A percentile compares a stretch with the other conserved stretches of the same genome.
Evolutionary conservation across 257 asterid genomes (phyloP).

Genomic region (Craterostigma plantagineum): DNA sequence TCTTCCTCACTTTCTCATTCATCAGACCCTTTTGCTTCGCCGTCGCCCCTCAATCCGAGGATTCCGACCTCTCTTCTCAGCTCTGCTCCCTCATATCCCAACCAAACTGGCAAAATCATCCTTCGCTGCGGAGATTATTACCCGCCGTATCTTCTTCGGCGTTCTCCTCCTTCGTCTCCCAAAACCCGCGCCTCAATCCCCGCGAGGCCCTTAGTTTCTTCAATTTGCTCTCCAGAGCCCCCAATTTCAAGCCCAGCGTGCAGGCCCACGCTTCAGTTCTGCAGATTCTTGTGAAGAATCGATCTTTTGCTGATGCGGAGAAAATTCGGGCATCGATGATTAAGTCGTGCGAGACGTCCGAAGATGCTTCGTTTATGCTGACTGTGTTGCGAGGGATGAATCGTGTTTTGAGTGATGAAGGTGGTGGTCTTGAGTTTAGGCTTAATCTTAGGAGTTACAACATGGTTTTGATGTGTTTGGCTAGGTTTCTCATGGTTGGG

Average conservation of each 20-base stretch:
- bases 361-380: conserved; percentile 25
- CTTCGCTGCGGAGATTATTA: conserved; percentile 31
- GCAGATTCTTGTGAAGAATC: conserved; percentile 27
- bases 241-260: conserved; percentile 35
- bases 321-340: conserved; percentile 30
- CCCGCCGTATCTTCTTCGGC: conserved; percentile 33
- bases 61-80: conserved; percentile 19
- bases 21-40: too few relatives aligned
- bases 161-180: conserved; percentile 28
- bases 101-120: conserved; percentile 54
- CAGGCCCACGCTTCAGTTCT: conserved; percentile 31
- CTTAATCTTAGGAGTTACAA: conserved; percentile 38
- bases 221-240: conserved; percentile 20
- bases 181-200: conserved; percentile 43
- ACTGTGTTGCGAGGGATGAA: conserved; percentile 27
- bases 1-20: too few relatives aligned
- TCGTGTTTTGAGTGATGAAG: conserved; percentile 7
- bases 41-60: too few relatives aligned
- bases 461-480: conserved; percentile 37
- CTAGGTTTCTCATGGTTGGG: conserved; percentile 33
- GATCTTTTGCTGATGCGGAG: conserved; percentile 26
- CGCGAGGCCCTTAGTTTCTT: conserved; percentile 33
- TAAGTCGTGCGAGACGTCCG: conserved; percentile 28
- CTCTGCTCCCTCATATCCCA: conserved; percentile 26
- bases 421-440: conserved; percentile 18